phyloP scores from a whole-genome alignment of 768 basidiomycete genomes.

The Boletellus emodensis region DNA sequence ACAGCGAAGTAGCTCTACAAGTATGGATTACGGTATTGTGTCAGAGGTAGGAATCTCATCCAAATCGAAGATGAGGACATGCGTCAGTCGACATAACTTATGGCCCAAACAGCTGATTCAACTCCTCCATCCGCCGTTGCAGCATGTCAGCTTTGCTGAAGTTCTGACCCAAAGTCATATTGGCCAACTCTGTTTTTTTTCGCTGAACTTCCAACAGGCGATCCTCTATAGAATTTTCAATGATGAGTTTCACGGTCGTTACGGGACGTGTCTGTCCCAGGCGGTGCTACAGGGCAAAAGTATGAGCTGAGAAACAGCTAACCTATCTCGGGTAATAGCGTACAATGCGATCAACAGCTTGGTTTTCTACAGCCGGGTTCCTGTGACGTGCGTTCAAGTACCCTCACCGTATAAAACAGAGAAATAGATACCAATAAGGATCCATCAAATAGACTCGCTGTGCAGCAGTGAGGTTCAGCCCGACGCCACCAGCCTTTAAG shows the following conservation, averaged over 20 bases:
- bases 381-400: conserved; percentile 35
- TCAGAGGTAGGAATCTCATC: conserved; percentile 17
- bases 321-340: conserved; percentile 30
- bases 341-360: conserved; percentile 96
- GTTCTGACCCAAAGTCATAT: conserved; percentile 86
- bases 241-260: conserved; percentile 88
- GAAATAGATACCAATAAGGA: conserved; percentile 74
- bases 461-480: conserved; percentile 92
- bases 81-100: conserved; percentile 27
- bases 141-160: conserved; percentile 86
- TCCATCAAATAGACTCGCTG: conserved; percentile 95
- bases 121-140: conserved; percentile 84
- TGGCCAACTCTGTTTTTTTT: conserved; percentile 92
- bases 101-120: conserved; percentile 67
- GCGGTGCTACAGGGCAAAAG: conserved; percentile 63
- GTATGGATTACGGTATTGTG: conserved; percentile 28
- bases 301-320: not conserved
- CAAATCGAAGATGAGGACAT: conserved; percentile 15
- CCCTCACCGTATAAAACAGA: not conserved
- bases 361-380: conserved; percentile 97
- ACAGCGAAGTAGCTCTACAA: conserved; percentile 27
- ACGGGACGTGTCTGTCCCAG: conserved; percentile 93
- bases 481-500: conserved; percentile 95
- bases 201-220: conserved; percentile 89
- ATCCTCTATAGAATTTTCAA: conserved; percentile 91